Conservation (phyloP, 306 rosid species). For the Trifolium repens region DNA sequence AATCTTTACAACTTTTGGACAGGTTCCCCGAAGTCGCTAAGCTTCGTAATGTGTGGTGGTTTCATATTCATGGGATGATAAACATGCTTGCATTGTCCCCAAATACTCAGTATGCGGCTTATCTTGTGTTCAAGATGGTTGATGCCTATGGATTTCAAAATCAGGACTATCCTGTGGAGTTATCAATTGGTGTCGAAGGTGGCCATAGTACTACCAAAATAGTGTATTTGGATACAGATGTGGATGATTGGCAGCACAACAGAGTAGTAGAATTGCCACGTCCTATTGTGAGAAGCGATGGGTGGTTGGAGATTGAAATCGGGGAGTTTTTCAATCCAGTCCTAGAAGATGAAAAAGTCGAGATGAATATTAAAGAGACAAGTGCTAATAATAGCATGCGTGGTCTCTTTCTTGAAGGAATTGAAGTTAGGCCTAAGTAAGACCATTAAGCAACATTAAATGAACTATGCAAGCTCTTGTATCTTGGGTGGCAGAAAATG, state of each 20-base stretch:
- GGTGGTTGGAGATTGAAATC: constrained; percentile 73
- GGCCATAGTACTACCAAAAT: constrained; percentile 11
- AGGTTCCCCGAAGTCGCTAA: constrained; percentile 72
- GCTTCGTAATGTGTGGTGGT: constrained; percentile 65
- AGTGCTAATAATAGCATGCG: constrained; percentile 46
- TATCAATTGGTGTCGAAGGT: constrained; percentile 41
- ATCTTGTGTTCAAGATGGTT: constrained; percentile 59
- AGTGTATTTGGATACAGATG: constrained; percentile 3
- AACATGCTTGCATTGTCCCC: constrained; percentile 54
- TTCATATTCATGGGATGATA: constrained; percentile 66
- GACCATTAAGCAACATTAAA: not conserved
- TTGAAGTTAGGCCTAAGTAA: constrained; percentile 65
- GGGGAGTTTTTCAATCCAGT: constrained; percentile 64
- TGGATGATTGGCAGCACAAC: not conserved
- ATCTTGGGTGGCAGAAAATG: not conserved
- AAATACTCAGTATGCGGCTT: constrained; percentile 56
- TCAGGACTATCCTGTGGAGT: constrained; percentile 44
- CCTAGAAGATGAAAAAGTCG: constrained; percentile 49
- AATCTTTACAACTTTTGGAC: constrained; percentile 9
- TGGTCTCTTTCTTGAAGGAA: constrained; percentile 67
- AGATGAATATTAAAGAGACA: constrained; percentile 50
- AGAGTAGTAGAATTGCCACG: not conserved
- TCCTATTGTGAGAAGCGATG: constrained; percentile 54
- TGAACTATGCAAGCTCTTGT: not conserved
- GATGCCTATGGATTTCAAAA: constrained; percentile 42